A percentile compares a stretch with the other conserved stretches of the same genome.
Conservation (phyloP, 202 grass and related monocot genomes). For the Miscanthus sacchariflorus region DNA sequence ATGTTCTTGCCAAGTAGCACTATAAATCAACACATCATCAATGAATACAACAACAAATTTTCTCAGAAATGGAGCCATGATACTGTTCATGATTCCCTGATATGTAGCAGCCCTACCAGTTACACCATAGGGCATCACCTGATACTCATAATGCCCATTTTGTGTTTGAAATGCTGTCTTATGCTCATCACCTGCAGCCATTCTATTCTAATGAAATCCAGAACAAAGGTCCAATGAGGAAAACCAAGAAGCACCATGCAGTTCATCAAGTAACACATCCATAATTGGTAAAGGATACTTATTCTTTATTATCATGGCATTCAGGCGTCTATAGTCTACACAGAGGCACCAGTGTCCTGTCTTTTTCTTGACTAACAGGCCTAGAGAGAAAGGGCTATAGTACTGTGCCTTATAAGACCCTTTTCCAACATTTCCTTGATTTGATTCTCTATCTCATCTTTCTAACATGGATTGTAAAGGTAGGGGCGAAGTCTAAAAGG, state of each 20-base stretch:
- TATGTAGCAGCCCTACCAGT: background rate
- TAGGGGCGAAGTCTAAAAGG: too few species aligned
- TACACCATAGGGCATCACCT: background rate
- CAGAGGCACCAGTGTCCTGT: background rate
- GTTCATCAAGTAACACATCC: background rate
- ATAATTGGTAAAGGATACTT: background rate
- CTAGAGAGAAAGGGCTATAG: background rate
- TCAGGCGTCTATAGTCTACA: background rate
- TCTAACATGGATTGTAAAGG: too few species aligned
- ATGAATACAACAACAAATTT: background rate
- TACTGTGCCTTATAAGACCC: background rate
- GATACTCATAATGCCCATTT: background rate
- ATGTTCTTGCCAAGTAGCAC: rapidly evolving
- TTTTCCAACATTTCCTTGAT: background rate
- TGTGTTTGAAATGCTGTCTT: background rate
- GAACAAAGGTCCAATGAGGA: background rate
- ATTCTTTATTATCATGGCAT: background rate
- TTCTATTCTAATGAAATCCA: background rate
- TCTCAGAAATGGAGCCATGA: rapidly evolving
- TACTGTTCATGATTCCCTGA: rapidly evolving
- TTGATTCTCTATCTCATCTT: too few species aligned
- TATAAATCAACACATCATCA: background rate
- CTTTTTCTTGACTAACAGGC: rapidly evolving
- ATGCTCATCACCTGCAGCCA: background rate
- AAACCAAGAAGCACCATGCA: background rate